These are phyloP conservation scores for Alternaria sp. DNA, from an alignment of 2,329 filamentous ascomycete species.

Conservation along the genomic window DNA sequence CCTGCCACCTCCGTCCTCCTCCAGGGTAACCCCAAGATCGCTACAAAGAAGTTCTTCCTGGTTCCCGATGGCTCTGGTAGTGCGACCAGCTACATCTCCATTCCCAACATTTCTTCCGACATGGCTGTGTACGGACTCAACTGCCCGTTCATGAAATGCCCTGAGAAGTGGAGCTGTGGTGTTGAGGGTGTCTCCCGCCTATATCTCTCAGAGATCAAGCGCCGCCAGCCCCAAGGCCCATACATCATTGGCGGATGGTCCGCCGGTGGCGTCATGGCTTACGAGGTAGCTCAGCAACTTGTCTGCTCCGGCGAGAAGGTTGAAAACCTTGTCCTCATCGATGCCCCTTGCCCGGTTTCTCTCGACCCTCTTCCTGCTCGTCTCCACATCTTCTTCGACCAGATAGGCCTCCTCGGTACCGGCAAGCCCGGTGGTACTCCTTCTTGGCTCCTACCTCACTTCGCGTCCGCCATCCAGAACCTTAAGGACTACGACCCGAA, in stretches of 20 bases:
- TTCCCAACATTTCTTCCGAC: constrained; percentile 63
- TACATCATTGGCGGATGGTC: constrained; percentile 65
- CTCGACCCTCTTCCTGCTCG: constrained; percentile 61
- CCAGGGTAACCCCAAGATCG: constrained; percentile 65
- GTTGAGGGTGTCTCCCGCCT: constrained; percentile 71
- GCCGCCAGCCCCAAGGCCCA: constrained; percentile 71
- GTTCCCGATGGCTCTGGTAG: constrained; percentile 64
- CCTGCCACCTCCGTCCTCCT: constrained; percentile 65
- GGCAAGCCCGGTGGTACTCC: constrained; percentile 68
- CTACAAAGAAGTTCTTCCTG: constrained; percentile 64
- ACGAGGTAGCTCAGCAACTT: constrained; percentile 60
- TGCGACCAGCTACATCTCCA: constrained; percentile 72
- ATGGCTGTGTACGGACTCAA: constrained; percentile 66
- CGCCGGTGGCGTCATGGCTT: constrained; percentile 64
- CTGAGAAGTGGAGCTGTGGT: constrained; percentile 70
- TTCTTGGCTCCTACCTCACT: constrained; percentile 77
- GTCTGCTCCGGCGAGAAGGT: constrained; percentile 60
- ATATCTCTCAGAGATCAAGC: constrained; percentile 74
- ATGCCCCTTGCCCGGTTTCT: constrained; percentile 62
- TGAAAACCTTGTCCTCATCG: constrained; percentile 61
- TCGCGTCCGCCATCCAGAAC: constrained; percentile 72
- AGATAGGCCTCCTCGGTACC: constrained; percentile 74
- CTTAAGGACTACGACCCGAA: constrained; percentile 74
- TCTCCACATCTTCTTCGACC: constrained; percentile 76
- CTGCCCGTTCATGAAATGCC: constrained; percentile 75